Evolutionary conservation across 1,284 basidiomycete genomes (phyloP).

Genomic region (Trichosporon asahii): DNA sequence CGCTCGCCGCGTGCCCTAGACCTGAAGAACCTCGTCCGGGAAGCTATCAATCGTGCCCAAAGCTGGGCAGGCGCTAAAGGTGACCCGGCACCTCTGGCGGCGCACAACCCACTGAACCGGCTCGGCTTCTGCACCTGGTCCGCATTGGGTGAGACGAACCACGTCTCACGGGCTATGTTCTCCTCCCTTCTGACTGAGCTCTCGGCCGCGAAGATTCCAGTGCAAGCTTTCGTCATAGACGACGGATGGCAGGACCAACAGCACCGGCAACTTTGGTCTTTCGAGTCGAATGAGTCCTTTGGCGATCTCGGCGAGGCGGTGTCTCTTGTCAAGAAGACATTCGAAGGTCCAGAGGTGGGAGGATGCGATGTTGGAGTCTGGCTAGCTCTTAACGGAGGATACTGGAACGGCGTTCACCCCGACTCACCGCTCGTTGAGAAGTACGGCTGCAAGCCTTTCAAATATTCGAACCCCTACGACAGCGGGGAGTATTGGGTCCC

Average conservation of each 20-base stretch:
- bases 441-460: conserved; percentile 30
- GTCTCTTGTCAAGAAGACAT: conserved; percentile 10
- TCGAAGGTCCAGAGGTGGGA: neutral
- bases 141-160: conserved; percentile 19
- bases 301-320: conserved; percentile 12
- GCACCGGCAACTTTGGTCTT: conserved; percentile 19
- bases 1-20: neutral
- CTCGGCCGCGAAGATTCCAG: conserved; percentile 19
- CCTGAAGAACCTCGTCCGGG: neutral
- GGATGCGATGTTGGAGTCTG: conserved; percentile 33
- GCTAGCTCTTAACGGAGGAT: conserved; percentile 36
- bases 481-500: conserved; percentile 27
- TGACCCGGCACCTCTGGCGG: neutral
- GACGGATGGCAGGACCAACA: conserved; percentile 42
- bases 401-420: conserved; percentile 39
- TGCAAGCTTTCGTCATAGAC: conserved; percentile 40
- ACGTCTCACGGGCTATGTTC: conserved; percentile 15
- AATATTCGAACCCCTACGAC: conserved; percentile 12
- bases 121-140: conserved; percentile 26
- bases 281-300: conserved; percentile 13
- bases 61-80: neutral
- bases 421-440: conserved; percentile 25
- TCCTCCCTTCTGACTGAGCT: conserved; percentile 13
- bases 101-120: conserved; percentile 15
- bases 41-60: conserved; percentile 7